Conservation (phyloP, 2,329 filamentous ascomycete genomes). For the Seiridium unicorne region DNA sequence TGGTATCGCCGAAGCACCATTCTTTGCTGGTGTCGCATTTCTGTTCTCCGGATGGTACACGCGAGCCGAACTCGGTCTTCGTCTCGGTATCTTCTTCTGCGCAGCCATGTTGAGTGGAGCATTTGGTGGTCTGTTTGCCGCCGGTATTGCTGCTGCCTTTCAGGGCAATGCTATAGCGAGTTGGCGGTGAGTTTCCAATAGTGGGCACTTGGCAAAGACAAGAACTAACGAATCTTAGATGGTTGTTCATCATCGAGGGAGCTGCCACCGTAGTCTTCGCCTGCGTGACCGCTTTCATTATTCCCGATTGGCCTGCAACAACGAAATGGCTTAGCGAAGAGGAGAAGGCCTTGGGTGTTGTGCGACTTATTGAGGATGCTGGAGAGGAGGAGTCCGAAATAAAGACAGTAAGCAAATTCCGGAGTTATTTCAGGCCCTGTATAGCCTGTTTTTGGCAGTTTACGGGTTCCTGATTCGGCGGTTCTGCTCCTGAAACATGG, state of each 20-base stretch:
- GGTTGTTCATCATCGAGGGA: constrained; percentile 6
- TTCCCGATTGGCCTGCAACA: constrained; percentile 3
- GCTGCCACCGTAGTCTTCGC: not conserved
- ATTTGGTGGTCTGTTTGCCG: constrained; percentile 51
- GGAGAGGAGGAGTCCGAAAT: constrained; percentile 18
- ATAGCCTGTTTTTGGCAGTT: too few species aligned
- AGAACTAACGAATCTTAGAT: not conserved
- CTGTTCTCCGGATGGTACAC: constrained; percentile 56
- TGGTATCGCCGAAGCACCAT: constrained; percentile 41
- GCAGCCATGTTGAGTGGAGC: constrained; percentile 57
- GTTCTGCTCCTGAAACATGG: too few species aligned
- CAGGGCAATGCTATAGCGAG: constrained; percentile 45
- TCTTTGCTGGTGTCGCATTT: constrained; percentile 45
- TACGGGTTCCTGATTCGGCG: too few species aligned
- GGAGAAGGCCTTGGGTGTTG: not conserved
- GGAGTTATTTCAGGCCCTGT: too few species aligned
- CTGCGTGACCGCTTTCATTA: not conserved
- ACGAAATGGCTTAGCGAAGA: not conserved
- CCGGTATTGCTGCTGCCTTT: constrained; percentile 53
- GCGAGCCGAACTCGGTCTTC: constrained; percentile 49
- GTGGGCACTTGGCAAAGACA: not conserved
- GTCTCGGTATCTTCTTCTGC: constrained; percentile 54
- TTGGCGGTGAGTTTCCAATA: constrained; percentile 40
- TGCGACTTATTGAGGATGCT: constrained; percentile 16
- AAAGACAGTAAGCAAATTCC: constrained; percentile 3